These are phyloP conservation scores for Saccharomycopsis babjevae DNA, from an alignment of 805 yeast species.

Conservation along the genomic window DNA sequence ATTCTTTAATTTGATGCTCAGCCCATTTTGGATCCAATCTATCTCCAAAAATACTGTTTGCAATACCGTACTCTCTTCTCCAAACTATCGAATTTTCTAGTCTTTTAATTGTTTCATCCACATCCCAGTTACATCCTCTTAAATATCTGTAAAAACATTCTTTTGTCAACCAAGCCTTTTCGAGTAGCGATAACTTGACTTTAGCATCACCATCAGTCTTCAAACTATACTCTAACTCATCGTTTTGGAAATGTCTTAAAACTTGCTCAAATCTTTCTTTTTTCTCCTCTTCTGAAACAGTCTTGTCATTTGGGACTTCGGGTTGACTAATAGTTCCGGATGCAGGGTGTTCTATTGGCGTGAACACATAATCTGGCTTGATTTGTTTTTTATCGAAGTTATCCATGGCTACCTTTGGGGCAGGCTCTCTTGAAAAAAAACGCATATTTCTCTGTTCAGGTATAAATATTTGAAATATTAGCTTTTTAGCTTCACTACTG, in stretches of 20 bases:
- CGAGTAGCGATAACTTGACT: slow-evolving; percentile 34
- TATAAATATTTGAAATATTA: neutral
- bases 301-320: slow-evolving; percentile 22
- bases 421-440: slow-evolving; percentile 7
- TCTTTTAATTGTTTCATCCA: slow-evolving; percentile 59
- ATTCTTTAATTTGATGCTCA: slow-evolving; percentile 21
- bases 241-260: slow-evolving; percentile 45
- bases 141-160: slow-evolving; percentile 87
- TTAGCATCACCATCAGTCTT: slow-evolving; percentile 37
- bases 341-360: slow-evolving; percentile 53
- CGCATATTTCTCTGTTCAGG: slow-evolving; percentile 2
- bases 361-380: slow-evolving; percentile 2
- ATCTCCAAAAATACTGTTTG: slow-evolving; percentile 16
- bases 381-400: neutral
- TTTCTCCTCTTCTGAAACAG: slow-evolving; percentile 43
- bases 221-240: slow-evolving; percentile 33
- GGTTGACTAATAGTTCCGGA: slow-evolving; percentile 41
- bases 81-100: slow-evolving; percentile 73
- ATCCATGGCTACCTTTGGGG: neutral
- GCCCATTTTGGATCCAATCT: slow-evolving; percentile 1
- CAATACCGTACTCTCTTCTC: slow-evolving; percentile 67
- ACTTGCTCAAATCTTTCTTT: slow-evolving; percentile 48
- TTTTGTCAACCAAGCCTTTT: slow-evolving; percentile 85
- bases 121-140: slow-evolving; percentile 89
- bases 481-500: no score